Evolutionary conservation across 805 yeast species (phyloP).

Genomic region (Candida michaelii): DNA sequence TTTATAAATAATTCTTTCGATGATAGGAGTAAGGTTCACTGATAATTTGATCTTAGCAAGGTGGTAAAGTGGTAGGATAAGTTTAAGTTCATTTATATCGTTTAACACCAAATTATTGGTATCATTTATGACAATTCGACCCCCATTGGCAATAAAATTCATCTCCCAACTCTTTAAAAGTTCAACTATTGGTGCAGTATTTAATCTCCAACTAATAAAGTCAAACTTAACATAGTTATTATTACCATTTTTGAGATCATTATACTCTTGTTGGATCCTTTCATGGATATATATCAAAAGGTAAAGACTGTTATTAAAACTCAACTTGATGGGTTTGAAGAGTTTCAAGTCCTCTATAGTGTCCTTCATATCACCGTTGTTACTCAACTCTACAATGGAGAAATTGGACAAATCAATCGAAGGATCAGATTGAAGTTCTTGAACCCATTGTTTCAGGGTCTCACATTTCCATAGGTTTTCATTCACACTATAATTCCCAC

Average conservation of each 20-base stretch:
- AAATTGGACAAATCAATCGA: constrained; percentile 1
- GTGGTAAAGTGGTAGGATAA: constrained; percentile 64
- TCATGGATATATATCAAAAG: constrained; percentile 67
- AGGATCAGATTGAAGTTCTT: constrained; percentile 16
- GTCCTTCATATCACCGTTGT: constrained; percentile 13
- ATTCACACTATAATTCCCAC: constrained; percentile 64
- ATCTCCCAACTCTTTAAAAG: constrained; percentile 69
- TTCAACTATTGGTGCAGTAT: constrained; percentile 52
- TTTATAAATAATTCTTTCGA: constrained; percentile 59
- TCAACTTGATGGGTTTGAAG: constrained; percentile 11
- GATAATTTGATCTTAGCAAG: constrained; percentile 69
- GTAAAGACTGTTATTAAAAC: constrained; percentile 37
- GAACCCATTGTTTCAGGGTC: constrained; percentile 52
- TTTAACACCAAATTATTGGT: constrained; percentile 49
- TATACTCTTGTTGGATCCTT: constrained; percentile 54
- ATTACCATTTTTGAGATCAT: constrained; percentile 19
- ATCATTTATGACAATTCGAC: constrained; percentile 55
- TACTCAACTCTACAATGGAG: constrained; percentile 11
- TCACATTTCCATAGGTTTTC: constrained; percentile 62
- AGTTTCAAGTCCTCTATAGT: constrained; percentile 9
- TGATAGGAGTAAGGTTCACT: constrained; percentile 59
- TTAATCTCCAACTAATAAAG: constrained; percentile 65
- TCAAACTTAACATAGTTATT: constrained; percentile 35
- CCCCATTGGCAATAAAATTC: constrained; percentile 60
- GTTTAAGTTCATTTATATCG: constrained; percentile 55